phyloP scores from a whole-genome alignment of 768 basidiomycete genomes.

The Lactarius hatsudake region DNA sequence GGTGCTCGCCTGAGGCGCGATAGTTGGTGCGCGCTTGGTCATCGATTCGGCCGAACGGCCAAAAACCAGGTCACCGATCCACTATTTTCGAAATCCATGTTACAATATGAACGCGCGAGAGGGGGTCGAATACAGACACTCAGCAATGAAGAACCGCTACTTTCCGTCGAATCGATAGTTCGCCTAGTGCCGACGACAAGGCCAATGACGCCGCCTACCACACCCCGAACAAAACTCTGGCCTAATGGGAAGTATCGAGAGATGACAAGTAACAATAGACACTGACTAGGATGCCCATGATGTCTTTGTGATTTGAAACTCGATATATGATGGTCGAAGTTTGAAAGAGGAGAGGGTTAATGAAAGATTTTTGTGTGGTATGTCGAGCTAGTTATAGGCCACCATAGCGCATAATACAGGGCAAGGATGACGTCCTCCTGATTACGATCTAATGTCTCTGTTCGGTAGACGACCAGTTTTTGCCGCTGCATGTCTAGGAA shows the following conservation, averaged over 20 bases:
- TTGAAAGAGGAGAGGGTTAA: neutral
- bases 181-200: neutral
- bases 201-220: neutral
- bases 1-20: slow-evolving; percentile 4
- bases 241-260: neutral
- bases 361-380: neutral
- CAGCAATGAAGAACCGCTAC: neutral
- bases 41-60: slow-evolving; percentile 10
- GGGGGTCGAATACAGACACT: slow-evolving; percentile 1
- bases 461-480: neutral
- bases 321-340: neutral
- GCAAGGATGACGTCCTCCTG: neutral
- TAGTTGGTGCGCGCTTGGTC: neutral
- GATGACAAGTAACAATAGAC: too few relatives aligned
- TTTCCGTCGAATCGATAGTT: neutral
- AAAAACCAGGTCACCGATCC: slow-evolving; percentile 4
- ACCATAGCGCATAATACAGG: neutral
- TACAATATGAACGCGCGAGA: neutral
- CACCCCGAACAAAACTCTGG: neutral
- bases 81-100: neutral
- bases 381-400: slow-evolving; percentile 12
- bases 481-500: neutral
- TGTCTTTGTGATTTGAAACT: neutral
- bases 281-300: slow-evolving; percentile 7
- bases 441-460: neutral